Evolutionary conservation across 306 rosid genomes (phyloP), one percentile per base, ranked within the genome.

Genomic region (Trifolium fragiferum): DNA sequence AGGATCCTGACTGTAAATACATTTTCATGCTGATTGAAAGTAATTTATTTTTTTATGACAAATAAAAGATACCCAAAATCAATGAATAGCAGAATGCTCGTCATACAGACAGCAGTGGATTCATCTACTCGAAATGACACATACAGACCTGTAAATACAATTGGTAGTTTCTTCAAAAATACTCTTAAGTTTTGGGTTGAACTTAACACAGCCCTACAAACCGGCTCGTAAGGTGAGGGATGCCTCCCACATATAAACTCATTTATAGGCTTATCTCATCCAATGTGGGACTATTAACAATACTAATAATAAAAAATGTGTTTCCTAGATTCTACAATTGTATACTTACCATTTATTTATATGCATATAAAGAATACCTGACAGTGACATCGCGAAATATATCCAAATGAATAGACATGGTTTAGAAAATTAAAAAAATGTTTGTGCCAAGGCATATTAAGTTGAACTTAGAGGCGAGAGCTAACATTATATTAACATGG

Each of bases 251-350:
- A 51, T 53, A 53, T 18, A 53, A 53, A 53, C 13, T 53, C 59
- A 9, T 53, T 53, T 18, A 2, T 25, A 53, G 13, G 11, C 27
- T 1, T 18, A 53, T 53, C 27, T 53, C 59, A 53, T 53, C 14
- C 59, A 19, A 53, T 19, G 6, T 53, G 27, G 12, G 27, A 53
- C 14, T 19, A 5, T 53, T 53, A 9, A 19, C 59, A 53, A 15
- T 49, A n/a, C 43, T 20, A 37, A 23, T 25, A 37, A 53, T 15
- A 38, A 47, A 66, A 15, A 63, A 4, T 16, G 15, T 54, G 65
- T 37, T 75, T 51, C 59, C 64, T 75, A 37, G 73, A 75, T 66
- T 40, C 58, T 66, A 53, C 73, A 60, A 37, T 64, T 64, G 25
- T 63, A 19, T 4, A 33, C 46, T 63, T 10, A 18, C 67, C 67